Conservation (phyloP, 164 flowering plant genomes). For the Houttuynia cordata region DNA sequence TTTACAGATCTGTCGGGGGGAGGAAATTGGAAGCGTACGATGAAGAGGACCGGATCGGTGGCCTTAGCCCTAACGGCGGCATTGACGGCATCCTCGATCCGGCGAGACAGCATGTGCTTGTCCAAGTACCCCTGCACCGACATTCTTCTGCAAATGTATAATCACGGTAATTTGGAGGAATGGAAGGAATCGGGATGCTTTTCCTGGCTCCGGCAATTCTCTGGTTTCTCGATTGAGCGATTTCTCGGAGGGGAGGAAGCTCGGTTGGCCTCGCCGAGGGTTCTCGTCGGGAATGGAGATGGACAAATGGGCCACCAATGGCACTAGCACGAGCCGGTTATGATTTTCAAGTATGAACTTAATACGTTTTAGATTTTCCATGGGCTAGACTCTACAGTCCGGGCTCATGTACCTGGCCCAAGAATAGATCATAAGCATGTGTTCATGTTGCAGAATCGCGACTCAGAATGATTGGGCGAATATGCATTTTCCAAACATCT, state of each 20-base stretch:
- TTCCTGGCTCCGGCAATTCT: background rate
- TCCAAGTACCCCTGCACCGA: conserved; percentile 95
- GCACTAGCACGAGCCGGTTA: too few relatives aligned
- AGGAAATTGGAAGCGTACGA: conserved; percentile 27
- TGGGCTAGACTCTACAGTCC: too few relatives aligned
- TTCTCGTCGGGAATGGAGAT: background rate
- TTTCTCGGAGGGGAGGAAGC: background rate
- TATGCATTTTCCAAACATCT: too few relatives aligned
- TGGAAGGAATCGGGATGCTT: background rate
- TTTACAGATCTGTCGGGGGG: too few relatives aligned
- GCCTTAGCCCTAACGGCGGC: conserved; percentile 97
- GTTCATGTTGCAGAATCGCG: too few relatives aligned
- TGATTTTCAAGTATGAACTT: too few relatives aligned
- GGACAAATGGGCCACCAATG: too few relatives aligned
- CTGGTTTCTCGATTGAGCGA: background rate
- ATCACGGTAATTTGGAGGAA: background rate
- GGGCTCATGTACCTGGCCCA: too few relatives aligned
- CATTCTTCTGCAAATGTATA: conserved; percentile 24
- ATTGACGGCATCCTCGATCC: conserved; percentile 96
- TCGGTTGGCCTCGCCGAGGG: background rate
- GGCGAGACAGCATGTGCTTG: conserved; percentile 88
- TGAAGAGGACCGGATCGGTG: conserved; percentile 92
- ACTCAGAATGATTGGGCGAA: too few relatives aligned
- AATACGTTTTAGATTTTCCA: too few relatives aligned
- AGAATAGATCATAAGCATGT: too few relatives aligned